phyloP scores from a whole-genome alignment of 768 basidiomycete species.

The Flagelloscypha sp. region DNA sequence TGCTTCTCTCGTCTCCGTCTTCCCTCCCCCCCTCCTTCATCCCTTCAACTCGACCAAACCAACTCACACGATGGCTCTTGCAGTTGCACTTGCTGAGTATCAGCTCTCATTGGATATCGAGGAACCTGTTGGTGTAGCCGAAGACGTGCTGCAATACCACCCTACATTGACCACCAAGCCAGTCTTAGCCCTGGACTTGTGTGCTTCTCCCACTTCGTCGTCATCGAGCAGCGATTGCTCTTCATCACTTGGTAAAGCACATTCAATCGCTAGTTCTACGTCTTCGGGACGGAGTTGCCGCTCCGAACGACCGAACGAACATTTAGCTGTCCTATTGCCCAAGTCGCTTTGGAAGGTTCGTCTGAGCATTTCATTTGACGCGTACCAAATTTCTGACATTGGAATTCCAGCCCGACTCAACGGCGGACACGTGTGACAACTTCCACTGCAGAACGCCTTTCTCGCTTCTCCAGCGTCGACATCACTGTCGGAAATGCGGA shows the following conservation, averaged over 20 bases:
- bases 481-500: slow-evolving; percentile 82
- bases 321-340: slow-evolving; percentile 68
- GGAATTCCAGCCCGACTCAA: slow-evolving; percentile 45
- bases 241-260: slow-evolving; percentile 19
- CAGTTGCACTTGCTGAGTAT: slow-evolving; percentile 15
- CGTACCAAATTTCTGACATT: slow-evolving; percentile 9
- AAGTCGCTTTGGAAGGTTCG: slow-evolving; percentile 68
- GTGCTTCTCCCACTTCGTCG: background rate
- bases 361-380: slow-evolving; percentile 9
- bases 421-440: slow-evolving; percentile 61
- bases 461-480: slow-evolving; percentile 64
- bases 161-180: slow-evolving; percentile 3
- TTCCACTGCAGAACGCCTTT: slow-evolving; percentile 62
- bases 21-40: slow-evolving; percentile 7
- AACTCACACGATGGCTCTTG: slow-evolving; percentile 18
- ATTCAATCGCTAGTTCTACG: slow-evolving; percentile 14
- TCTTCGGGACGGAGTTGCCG: slow-evolving; percentile 12
- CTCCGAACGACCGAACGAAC: slow-evolving; percentile 48
- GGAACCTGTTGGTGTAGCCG: slow-evolving; percentile 7
- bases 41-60: slow-evolving; percentile 14
- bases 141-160: too few species aligned
- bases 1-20: background rate
- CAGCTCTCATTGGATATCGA: slow-evolving; percentile 16
- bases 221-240: slow-evolving; percentile 7
- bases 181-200: slow-evolving; percentile 1